phyloP scores from a whole-genome alignment of 768 basidiomycete species.

The Kwoniella pini region DNA sequence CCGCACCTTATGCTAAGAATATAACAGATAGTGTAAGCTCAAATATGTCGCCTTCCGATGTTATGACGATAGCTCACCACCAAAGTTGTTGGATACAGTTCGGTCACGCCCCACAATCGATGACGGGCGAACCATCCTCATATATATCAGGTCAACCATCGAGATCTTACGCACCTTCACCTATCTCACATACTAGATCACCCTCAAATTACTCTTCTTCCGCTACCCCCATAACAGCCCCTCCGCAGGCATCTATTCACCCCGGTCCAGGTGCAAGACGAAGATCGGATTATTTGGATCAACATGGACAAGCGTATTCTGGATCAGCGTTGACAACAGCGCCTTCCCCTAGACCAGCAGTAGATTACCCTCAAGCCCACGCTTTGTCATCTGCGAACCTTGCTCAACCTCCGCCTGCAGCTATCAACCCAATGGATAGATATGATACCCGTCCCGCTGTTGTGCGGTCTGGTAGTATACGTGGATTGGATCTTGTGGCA shows the following conservation, averaged over 20 bases:
- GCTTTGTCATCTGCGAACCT: conserved; percentile 58
- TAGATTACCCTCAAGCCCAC: conserved; percentile 70
- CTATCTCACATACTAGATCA: conserved; percentile 29
- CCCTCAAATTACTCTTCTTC: conserved; percentile 33
- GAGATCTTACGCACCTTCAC: conserved; percentile 22
- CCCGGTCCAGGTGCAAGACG: conserved; percentile 72
- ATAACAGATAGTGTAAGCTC: conserved; percentile 47
- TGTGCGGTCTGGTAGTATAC: conserved; percentile 41
- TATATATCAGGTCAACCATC: conserved; percentile 39
- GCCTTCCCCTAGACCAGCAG: conserved; percentile 61
- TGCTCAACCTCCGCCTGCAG: conserved; percentile 75
- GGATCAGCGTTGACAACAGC: conserved; percentile 52
- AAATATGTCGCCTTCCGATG: neutral
- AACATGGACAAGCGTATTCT: conserved; percentile 60
- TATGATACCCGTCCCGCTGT: conserved; percentile 66
- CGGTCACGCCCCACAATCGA: conserved; percentile 46
- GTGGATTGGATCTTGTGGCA: conserved; percentile 57
- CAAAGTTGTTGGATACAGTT: conserved; percentile 26
- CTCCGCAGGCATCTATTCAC: conserved; percentile 83
- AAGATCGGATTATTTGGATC: conserved; percentile 76
- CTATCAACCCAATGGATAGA: conserved; percentile 68
- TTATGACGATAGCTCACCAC: neutral
- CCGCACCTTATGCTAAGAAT: conserved; percentile 47
- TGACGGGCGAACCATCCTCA: conserved; percentile 44
- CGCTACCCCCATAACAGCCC: conserved; percentile 62